phyloP scores from a whole-genome alignment of 495 filamentous ascomycete species.

The Aspergillus bridgeri region DNA sequence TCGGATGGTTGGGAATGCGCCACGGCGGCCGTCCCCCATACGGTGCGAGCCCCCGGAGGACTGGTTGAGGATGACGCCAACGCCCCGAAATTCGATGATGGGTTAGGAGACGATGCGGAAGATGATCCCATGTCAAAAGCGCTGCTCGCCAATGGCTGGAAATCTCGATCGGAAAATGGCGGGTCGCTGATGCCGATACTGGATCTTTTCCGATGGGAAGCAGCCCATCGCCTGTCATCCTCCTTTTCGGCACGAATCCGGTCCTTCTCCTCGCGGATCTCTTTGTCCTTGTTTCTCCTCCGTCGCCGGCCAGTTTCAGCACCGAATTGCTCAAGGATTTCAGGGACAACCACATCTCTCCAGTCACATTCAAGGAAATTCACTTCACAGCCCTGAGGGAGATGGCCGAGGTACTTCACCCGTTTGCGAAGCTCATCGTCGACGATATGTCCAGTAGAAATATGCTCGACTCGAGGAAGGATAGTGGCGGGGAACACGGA shows the following conservation, averaged over 20 bases:
- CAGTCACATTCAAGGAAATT: conserved; percentile 96
- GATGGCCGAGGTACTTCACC: conserved; percentile 85
- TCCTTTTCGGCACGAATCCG: conserved; percentile 80
- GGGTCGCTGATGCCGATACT: conserved; percentile 38
- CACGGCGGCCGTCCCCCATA: conserved; percentile 80
- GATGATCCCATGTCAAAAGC: conserved; percentile 40
- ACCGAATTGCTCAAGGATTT: conserved; percentile 69
- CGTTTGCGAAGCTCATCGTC: conserved; percentile 86
- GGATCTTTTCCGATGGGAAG: conserved; percentile 45
- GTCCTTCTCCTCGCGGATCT: conserved; percentile 84
- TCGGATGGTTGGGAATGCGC: conserved; percentile 45
- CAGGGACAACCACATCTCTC: conserved; percentile 80
- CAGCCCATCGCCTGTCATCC: conserved; percentile 59
- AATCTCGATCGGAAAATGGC: conserved; percentile 53
- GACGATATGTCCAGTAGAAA: conserved; percentile 85
- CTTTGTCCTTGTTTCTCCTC: conserved; percentile 81
- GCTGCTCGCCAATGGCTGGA: conserved; percentile 59
- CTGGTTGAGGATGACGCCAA: conserved; percentile 75
- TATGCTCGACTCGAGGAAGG: conserved; percentile 85
- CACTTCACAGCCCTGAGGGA: conserved; percentile 90
- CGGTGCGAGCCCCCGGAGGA: conserved; percentile 69
- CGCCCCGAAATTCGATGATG: conserved; percentile 55
- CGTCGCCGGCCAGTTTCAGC: conserved; percentile 74
- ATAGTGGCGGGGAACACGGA: conserved; percentile 82
- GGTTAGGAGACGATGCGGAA: conserved; percentile 56